phyloP scores from a whole-genome alignment of 805 yeast species.

The Yarrowia alimentaria region DNA sequence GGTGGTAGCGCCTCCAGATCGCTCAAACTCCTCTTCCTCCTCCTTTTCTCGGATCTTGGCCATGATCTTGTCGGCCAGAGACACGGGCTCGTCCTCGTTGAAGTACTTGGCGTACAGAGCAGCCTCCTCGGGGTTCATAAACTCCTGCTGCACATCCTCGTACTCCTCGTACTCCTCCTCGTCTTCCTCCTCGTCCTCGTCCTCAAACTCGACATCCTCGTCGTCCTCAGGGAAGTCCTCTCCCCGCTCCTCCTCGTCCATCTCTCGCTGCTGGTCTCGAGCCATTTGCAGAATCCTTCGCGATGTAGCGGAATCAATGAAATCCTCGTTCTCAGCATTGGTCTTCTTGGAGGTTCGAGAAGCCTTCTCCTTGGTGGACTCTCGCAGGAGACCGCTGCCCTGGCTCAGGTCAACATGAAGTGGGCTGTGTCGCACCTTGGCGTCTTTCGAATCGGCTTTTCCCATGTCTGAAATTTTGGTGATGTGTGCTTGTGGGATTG shows the following conservation, averaged over 20 bases:
- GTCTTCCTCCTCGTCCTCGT: conserved; percentile 47
- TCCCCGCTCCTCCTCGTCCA: conserved; percentile 62
- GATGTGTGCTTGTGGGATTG: neutral
- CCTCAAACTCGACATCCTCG: conserved; percentile 44
- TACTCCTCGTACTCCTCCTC: conserved; percentile 46
- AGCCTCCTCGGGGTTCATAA: conserved; percentile 73
- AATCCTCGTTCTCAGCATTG: conserved; percentile 52
- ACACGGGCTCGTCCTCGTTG: conserved; percentile 35
- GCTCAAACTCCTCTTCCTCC: conserved; percentile 35
- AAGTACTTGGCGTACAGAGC: conserved; percentile 75
- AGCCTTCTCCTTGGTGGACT: conserved; percentile 40
- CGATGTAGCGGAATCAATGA: conserved; percentile 76
- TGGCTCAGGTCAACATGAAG: conserved; percentile 74
- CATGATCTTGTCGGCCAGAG: conserved; percentile 87
- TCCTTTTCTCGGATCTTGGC: conserved; percentile 82
- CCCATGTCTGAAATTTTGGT: conserved; percentile 7
- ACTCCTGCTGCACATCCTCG: conserved; percentile 55
- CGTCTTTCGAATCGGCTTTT: conserved; percentile 40
- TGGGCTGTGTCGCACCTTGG: conserved; percentile 70
- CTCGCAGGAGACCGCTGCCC: conserved; percentile 67
- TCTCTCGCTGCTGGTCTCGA: conserved; percentile 86
- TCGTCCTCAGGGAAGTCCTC: conserved; percentile 52
- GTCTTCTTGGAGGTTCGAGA: conserved; percentile 37
- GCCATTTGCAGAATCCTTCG: conserved; percentile 87
- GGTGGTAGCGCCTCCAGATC: conserved; percentile 31